Percentiles rank a stretch among this genome's conserved stretches.
Evolutionary conservation across 805 yeast genomes (phyloP).

Genomic region (Wickerhamiella shivajii): DNA sequence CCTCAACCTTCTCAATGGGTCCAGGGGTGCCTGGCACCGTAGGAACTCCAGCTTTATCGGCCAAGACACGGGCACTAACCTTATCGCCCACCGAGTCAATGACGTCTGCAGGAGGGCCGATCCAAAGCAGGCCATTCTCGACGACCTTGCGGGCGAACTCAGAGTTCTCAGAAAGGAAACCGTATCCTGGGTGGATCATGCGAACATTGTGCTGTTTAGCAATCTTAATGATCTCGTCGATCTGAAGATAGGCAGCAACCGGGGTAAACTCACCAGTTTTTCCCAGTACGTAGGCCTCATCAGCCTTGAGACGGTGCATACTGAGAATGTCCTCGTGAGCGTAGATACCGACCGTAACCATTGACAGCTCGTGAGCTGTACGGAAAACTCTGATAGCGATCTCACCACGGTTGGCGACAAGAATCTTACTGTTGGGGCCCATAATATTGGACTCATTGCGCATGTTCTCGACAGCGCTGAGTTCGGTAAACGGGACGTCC

Average conservation of each 20-base stretch:
- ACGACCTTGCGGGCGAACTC: slow-evolving; percentile 88
- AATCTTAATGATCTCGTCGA: slow-evolving; percentile 82
- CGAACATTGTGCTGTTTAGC: slow-evolving; percentile 65
- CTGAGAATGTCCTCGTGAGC: slow-evolving; percentile 91
- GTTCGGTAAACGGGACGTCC: slow-evolving; percentile 23
- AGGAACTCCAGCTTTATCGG: slow-evolving; percentile 70
- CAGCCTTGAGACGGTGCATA: slow-evolving; percentile 90
- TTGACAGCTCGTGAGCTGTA: slow-evolving; percentile 92
- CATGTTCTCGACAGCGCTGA: slow-evolving; percentile 24
- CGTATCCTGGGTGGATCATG: slow-evolving; percentile 90
- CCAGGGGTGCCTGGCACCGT: slow-evolving; percentile 98
- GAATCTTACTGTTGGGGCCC: slow-evolving; percentile 37
- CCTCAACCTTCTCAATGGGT: slow-evolving; percentile 67
- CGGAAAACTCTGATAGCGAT: slow-evolving; percentile 51
- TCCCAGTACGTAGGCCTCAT: slow-evolving; percentile 87
- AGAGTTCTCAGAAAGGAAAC: slow-evolving; percentile 79
- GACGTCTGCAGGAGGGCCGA: slow-evolving; percentile 79
- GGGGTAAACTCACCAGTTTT: slow-evolving; percentile 81
- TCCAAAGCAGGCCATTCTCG: slow-evolving; percentile 85
- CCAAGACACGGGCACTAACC: slow-evolving; percentile 84
- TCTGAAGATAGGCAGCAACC: slow-evolving; percentile 88
- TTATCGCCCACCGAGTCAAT: slow-evolving; percentile 95
- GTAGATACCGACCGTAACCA: slow-evolving; percentile 94
- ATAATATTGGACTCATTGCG: slow-evolving; percentile 29
- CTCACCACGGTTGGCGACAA: slow-evolving; percentile 23